Percentiles rank a stretch among this genome's conserved stretches.
Conservation (phyloP, 2,329 filamentous ascomycete species). For the Aspergillus fischeri region DNA sequence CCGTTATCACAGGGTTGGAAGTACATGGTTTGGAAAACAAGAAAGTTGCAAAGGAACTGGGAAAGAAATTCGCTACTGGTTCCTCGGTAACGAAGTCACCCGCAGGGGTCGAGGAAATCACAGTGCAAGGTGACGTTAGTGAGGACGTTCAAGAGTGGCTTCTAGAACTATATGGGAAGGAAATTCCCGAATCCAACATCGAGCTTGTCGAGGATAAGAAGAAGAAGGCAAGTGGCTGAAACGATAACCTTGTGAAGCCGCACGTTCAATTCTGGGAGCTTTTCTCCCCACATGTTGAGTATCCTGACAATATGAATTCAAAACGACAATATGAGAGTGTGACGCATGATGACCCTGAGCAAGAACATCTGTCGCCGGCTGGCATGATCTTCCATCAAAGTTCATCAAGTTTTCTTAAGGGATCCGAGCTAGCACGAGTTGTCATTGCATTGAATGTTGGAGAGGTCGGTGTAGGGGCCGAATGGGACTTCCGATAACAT, state of each 20-base stretch:
- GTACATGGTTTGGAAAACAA: slow-evolving; percentile 89
- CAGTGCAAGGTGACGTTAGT: slow-evolving; percentile 94
- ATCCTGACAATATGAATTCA: slow-evolving; percentile 22
- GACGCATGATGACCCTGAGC: slow-evolving; percentile 1
- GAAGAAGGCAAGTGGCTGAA: slow-evolving; percentile 61
- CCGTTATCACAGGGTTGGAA: slow-evolving; percentile 84
- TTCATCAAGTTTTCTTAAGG: slow-evolving; percentile 27
- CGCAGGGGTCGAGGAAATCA: slow-evolving; percentile 88
- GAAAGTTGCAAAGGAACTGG: slow-evolving; percentile 92
- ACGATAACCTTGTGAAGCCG: slow-evolving; percentile 7
- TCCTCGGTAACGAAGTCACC: slow-evolving; percentile 86
- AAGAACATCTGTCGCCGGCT: slow-evolving; percentile 1
- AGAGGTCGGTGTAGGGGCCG: neutral
- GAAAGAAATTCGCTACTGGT: slow-evolving; percentile 97
- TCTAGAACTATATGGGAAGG: slow-evolving; percentile 73
- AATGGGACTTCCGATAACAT: slow-evolving; percentile 2
- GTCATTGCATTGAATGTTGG: neutral
- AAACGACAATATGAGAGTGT: neutral
- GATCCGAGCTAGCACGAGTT: slow-evolving; percentile 18
- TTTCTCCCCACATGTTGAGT: slow-evolving; percentile 9
- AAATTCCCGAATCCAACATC: slow-evolving; percentile 91
- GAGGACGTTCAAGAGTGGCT: slow-evolving; percentile 92
- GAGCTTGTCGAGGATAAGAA: slow-evolving; percentile 95
- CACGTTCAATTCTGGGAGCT: neutral
- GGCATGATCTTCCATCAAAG: slow-evolving; percentile 17